Evolutionary conservation across 768 basidiomycete genomes (phyloP), one percentile per base, ranked within the genome.

Genomic region (Amanita phalloides): DNA sequence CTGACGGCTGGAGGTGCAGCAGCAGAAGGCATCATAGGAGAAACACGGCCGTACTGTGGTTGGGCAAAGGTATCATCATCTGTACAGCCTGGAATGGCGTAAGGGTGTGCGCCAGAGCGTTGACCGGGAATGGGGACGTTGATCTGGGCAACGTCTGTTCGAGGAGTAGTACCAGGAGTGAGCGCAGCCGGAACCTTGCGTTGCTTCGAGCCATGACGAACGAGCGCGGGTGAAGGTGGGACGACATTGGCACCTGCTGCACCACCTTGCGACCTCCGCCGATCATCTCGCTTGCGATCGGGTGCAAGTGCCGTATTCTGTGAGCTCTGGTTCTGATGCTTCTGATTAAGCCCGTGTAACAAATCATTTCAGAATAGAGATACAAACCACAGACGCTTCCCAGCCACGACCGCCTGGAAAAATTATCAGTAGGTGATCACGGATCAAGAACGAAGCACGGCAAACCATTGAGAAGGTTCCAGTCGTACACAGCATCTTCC

Each of bases 401-500:
- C 94, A 98, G 49, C 95, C 95, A 70, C 88, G 88, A 44, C 93
- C 94, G 58, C 83, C 86, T 89, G 45, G 54, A 35, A 56, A 33
- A 59, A 45, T 48, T 33, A 44, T 47, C 28, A 51, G 45, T 45
- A 28, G 17, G 20, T 26, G 43, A 54, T 14, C 13, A 45, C 21
- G 30, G 45, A 46, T 13, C 48, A 35, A 5, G 33, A 23, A 53
- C 13, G 50, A 49, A 6, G 33, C 45, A 38, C 4, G 10, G n/a
- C 73, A 53, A 57, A 86, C 86, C 83, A 61, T 98, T 93, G 48
- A 97, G 69, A 54, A 85, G 58, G 71, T 95, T 96, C 96, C 96
- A 99, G 66, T 99, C 96, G 67, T 89, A 98, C 30, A 92, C 76
- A 17, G 86, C 86, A 69, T 98, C 96, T 57, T 99, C 96, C 23